A percentile compares a stretch with the other conserved stretches of the same genome.
Evolutionary conservation across 441 rosid species (phyloP).

Genomic region (Populus hybrid): DNA sequence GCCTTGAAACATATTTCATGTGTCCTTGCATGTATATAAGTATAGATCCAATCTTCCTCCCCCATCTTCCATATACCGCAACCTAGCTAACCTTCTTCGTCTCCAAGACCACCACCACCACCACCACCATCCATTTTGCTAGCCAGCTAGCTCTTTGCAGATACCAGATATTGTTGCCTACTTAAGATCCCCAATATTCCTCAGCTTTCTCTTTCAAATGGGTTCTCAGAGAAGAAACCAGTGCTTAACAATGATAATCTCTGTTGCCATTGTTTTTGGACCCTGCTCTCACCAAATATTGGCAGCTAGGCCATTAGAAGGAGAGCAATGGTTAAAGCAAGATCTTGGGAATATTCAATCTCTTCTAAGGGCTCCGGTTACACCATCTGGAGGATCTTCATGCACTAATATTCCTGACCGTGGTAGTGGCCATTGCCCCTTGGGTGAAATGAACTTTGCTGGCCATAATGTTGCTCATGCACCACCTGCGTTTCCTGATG

Average conservation of each 20-base stretch:
- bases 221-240: background rate
- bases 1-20: background rate
- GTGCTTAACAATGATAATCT: background rate
- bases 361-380: constrained; percentile 39
- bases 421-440: background rate
- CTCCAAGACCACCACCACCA: no score
- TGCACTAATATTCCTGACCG: constrained; percentile 34
- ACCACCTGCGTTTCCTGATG: no score
- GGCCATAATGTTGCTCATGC: no score
- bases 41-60: background rate
- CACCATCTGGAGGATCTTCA: constrained; percentile 23
- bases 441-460: no score
- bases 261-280: background rate
- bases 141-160: background rate
- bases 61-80: background rate
- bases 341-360: constrained; percentile 20
- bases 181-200: background rate
- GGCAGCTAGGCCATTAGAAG: constrained; percentile 31
- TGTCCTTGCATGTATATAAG: background rate
- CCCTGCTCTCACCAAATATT: constrained; percentile 4
- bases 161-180: background rate
- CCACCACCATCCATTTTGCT: background rate
- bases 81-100: background rate
- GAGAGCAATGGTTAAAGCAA: constrained; percentile 3
- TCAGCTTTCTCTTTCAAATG: background rate